Evolutionary conservation across 2,329 filamentous ascomycete genomes (phyloP), one percentile per base, ranked within the genome.

Genomic region (Lomentospora prolificans): DNA sequence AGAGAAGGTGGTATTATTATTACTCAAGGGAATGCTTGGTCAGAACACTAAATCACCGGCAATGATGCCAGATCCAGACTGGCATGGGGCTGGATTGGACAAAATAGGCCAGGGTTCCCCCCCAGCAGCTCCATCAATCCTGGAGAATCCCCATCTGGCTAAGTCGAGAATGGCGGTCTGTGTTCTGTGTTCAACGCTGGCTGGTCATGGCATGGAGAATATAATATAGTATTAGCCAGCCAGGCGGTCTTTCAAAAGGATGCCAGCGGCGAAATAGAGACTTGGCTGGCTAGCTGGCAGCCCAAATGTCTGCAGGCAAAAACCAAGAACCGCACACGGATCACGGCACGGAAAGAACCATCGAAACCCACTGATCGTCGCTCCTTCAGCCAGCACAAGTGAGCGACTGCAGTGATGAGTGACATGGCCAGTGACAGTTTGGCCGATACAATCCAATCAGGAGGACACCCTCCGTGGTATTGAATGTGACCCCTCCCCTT

Each of bases 1-100:
- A 17, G 24, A 48, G 44, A 48, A 48, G 44, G 44, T 48, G 22
- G 44, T 48, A 48, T 48, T 48, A n/a, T n/a, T n/a, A n/a, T n/a
- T n/a, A n/a, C n/a, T 17, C 36, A 41, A 17, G 36, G 19, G n/a
- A 41, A 14, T 7, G 19, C 33, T 17, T 17, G 36, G 9, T 12
- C 36, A 17, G n/a, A 14, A 41, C 36, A 41, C 19, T 41, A n/a
- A 7, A 41, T n/a, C 14, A 12, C 36, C 36, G 36, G 36, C 36
- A 41, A 41, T 17, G 19, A 17, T 41, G 14, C 36, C 36, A 17
- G 9, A 41, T 41, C 36, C 14, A 17, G 36, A n/a, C n/a, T 17
- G 19, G n/a, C 9, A 41, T 41, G n/a, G n/a, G n/a, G n/a, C n/a
- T 17, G n/a, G 14, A 41, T 41, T 41, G 7, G 33, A 41, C n/a